A percentile compares a stretch with the other conserved stretches of the same genome.
phyloP scores from a whole-genome alignment of 148 eudicot species.

The Tetragonia tetragonoides region DNA sequence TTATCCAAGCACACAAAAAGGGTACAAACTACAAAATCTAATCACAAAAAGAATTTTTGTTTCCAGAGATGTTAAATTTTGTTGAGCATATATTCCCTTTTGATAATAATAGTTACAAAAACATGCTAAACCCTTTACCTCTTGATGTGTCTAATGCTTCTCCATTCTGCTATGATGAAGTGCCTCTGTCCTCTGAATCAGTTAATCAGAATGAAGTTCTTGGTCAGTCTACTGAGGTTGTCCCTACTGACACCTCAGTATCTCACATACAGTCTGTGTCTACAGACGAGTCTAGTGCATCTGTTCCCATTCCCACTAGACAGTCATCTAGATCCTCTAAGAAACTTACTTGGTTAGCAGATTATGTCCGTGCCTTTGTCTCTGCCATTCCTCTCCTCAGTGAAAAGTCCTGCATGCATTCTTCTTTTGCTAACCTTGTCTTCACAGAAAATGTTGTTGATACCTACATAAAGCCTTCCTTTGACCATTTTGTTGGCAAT shows the following conservation, averaged over 20 bases:
- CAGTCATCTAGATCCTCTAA: too few species aligned
- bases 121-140: background rate
- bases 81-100: background rate
- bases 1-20: background rate
- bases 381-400: too few species aligned
- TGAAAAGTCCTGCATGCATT: too few species aligned
- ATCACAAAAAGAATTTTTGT: background rate
- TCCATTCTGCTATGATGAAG: background rate
- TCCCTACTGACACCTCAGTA: too few species aligned
- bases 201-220: background rate
- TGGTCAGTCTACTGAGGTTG: too few species aligned
- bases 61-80: background rate
- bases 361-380: too few species aligned
- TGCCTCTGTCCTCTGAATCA: background rate
- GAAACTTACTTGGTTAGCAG: too few species aligned
- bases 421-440: too few species aligned
- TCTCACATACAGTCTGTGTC: too few species aligned
- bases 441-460: background rate
- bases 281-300: too few species aligned
- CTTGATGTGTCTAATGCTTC: background rate
- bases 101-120: background rate
- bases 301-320: too few species aligned
- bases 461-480: background rate
- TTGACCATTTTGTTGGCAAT: too few species aligned
- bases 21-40: background rate